phyloP scores from a whole-genome alignment of 108 stramenopile genomes.

The Craspedostauros australis region DNA sequence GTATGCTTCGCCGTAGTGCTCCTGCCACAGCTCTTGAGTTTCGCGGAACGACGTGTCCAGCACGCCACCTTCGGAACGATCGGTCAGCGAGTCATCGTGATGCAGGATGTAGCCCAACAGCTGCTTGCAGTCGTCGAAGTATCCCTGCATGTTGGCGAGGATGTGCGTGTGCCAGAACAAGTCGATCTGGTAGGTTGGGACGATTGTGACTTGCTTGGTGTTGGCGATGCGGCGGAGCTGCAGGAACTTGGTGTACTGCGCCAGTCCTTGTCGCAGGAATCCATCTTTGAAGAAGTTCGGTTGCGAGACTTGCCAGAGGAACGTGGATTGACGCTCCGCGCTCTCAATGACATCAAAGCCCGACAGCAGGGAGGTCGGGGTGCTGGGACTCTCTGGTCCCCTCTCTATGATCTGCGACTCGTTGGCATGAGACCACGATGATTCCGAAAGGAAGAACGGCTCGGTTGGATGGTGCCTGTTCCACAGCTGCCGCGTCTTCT shows the following conservation, averaged over 20 bases:
- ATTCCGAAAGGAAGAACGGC: slow-evolving; percentile 12
- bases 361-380: not conserved
- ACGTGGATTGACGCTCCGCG: slow-evolving; percentile 32
- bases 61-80: slow-evolving; percentile 30
- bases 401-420: not conserved
- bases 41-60: slow-evolving; percentile 32
- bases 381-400: not conserved
- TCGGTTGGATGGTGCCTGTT: slow-evolving; percentile 4
- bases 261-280: slow-evolving; percentile 33
- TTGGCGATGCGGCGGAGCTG: too few relatives aligned
- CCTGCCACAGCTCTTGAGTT: slow-evolving; percentile 39
- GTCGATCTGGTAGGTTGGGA: slow-evolving; percentile 56
- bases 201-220: slow-evolving; percentile 6
- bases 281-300: slow-evolving; percentile 11
- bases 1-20: slow-evolving; percentile 32
- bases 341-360: slow-evolving; percentile 33
- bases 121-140: slow-evolving; percentile 28
- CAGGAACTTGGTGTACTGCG: slow-evolving; percentile 30
- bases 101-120: slow-evolving; percentile 29
- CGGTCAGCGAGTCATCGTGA: slow-evolving; percentile 59
- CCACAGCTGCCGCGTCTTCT: slow-evolving; percentile 6
- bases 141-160: slow-evolving; percentile 13
- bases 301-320: slow-evolving; percentile 53
- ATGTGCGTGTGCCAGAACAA: slow-evolving; percentile 60
- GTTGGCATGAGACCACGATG: not conserved